Conservation (phyloP, 2,329 filamentous ascomycete genomes). For the Phyllosticta ampelicida region DNA sequence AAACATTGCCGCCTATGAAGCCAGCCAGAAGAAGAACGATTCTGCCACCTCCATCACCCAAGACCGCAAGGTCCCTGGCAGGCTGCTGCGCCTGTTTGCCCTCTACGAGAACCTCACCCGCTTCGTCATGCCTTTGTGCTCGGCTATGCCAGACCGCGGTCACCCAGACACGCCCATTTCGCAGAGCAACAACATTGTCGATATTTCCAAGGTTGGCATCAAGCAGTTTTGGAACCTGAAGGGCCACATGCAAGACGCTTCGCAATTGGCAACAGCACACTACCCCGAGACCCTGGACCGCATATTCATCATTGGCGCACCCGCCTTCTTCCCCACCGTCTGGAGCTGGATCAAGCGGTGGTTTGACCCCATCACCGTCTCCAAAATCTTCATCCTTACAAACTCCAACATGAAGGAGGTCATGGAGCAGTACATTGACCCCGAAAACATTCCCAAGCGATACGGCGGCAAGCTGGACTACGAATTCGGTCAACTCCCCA, state of each 20-base stretch:
- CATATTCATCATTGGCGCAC: slow-evolving; percentile 81
- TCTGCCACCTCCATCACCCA: slow-evolving; percentile 45
- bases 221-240: slow-evolving; percentile 96
- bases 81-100: slow-evolving; percentile 77
- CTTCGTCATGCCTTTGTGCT: slow-evolving; percentile 78
- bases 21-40: slow-evolving; percentile 43
- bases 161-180: slow-evolving; percentile 76
- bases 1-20: slow-evolving; percentile 69
- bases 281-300: slow-evolving; percentile 90
- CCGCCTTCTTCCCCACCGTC: slow-evolving; percentile 81
- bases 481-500: slow-evolving; percentile 63
- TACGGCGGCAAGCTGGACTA: slow-evolving; percentile 85
- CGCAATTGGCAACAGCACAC: slow-evolving; percentile 77
- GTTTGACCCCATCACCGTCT: slow-evolving; percentile 75
- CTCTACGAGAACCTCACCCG: slow-evolving; percentile 87
- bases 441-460: slow-evolving; percentile 71
- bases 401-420: slow-evolving; percentile 63
- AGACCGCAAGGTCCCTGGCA: slow-evolving; percentile 57
- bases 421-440: slow-evolving; percentile 70
- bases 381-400: slow-evolving; percentile 87
- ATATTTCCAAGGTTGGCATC: slow-evolving; percentile 76
- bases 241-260: slow-evolving; percentile 86
- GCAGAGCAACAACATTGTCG: slow-evolving; percentile 88
- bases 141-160: slow-evolving; percentile 60
- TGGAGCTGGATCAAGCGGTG: slow-evolving; percentile 94